Evolutionary conservation across 2,329 filamentous ascomycete species (phyloP).

Genomic region (Cryoendolithus antarcticus): DNA sequence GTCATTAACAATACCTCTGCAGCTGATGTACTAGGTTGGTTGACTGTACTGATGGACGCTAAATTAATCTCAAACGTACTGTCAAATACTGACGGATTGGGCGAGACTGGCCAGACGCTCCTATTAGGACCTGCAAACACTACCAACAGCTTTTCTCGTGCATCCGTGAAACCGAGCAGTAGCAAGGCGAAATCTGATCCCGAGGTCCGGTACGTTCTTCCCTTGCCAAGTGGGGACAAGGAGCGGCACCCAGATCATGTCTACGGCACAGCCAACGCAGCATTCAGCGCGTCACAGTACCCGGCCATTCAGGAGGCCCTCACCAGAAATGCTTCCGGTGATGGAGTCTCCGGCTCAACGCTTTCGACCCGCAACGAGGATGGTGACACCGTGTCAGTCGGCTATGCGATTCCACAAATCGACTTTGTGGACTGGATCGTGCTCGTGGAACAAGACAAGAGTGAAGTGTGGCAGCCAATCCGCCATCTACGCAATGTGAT

Average conservation of each 20-base stretch:
- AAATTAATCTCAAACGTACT: slow-evolving; percentile 50
- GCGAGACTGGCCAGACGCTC: slow-evolving; percentile 55
- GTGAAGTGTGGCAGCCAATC: slow-evolving; percentile 68
- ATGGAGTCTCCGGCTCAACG: slow-evolving; percentile 54
- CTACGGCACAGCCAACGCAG: slow-evolving; percentile 26
- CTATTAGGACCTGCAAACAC: slow-evolving; percentile 54
- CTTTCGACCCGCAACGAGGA: slow-evolving; percentile 65
- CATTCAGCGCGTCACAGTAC: slow-evolving; percentile 50
- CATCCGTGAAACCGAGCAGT: slow-evolving; percentile 13
- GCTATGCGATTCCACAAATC: slow-evolving; percentile 59
- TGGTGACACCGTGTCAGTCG: slow-evolving; percentile 58
- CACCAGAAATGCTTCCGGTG: slow-evolving; percentile 29
- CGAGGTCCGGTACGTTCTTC: slow-evolving; percentile 19
- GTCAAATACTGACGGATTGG: slow-evolving; percentile 56
- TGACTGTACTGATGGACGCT: slow-evolving; percentile 67
- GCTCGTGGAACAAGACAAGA: slow-evolving; percentile 61
- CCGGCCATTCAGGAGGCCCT: slow-evolving; percentile 52
- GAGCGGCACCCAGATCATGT: slow-evolving; percentile 19
- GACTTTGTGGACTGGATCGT: slow-evolving; percentile 69
- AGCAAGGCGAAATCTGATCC: slow-evolving; percentile 17
- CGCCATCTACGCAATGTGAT: slow-evolving; percentile 64
- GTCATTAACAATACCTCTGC: slow-evolving; percentile 54
- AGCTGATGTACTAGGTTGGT: slow-evolving; percentile 62
- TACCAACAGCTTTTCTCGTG: slow-evolving; percentile 44
- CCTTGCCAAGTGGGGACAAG: slow-evolving; percentile 12